Evolutionary conservation across 768 basidiomycete species (phyloP).

Genomic region (Tubosaeta brunneosetosa): DNA sequence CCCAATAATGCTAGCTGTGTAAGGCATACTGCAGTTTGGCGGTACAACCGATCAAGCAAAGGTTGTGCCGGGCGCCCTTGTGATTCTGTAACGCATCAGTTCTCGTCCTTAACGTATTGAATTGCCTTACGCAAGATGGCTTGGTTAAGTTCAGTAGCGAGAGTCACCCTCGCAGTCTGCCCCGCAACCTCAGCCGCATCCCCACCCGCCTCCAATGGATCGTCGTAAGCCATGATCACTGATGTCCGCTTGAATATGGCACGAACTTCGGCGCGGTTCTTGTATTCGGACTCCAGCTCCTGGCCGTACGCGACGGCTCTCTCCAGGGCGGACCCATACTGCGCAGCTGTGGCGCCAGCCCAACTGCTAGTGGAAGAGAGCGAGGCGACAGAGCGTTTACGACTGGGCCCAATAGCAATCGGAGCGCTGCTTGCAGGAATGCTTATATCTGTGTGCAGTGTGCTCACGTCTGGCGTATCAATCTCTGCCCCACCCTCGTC

Average conservation of each 20-base stretch:
- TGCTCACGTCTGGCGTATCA: constrained; percentile 7
- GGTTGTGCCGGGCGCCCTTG: constrained; percentile 71
- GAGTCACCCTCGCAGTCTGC: constrained; percentile 54
- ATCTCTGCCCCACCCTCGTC: constrained; percentile 34
- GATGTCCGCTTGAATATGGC: constrained; percentile 70
- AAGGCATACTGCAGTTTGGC: constrained; percentile 66
- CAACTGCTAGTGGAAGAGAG: constrained; percentile 23
- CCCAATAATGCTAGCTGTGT: constrained; percentile 69
- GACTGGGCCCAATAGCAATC: constrained; percentile 29
- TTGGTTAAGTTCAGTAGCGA: constrained; percentile 76
- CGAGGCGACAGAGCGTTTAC: constrained; percentile 26
- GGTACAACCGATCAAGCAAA: constrained; percentile 70
- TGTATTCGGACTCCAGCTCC: constrained; percentile 62
- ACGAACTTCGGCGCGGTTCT: constrained; percentile 58
- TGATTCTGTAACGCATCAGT: constrained; percentile 48
- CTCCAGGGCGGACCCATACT: constrained; percentile 57
- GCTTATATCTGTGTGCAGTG: constrained; percentile 6
- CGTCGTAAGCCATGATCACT: constrained; percentile 74
- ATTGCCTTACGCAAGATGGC: constrained; percentile 68
- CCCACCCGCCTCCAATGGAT: constrained; percentile 64
- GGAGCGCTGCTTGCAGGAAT: constrained; percentile 21
- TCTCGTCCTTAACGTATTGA: neutral
- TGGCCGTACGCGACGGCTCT: constrained; percentile 73
- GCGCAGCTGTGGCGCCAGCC: constrained; percentile 27
- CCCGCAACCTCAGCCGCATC: constrained; percentile 65